Evolutionary conservation across 2,329 filamentous ascomycete species (phyloP), one percentile per base, ranked within the genome.

Genomic region (Penicillium expansum): DNA sequence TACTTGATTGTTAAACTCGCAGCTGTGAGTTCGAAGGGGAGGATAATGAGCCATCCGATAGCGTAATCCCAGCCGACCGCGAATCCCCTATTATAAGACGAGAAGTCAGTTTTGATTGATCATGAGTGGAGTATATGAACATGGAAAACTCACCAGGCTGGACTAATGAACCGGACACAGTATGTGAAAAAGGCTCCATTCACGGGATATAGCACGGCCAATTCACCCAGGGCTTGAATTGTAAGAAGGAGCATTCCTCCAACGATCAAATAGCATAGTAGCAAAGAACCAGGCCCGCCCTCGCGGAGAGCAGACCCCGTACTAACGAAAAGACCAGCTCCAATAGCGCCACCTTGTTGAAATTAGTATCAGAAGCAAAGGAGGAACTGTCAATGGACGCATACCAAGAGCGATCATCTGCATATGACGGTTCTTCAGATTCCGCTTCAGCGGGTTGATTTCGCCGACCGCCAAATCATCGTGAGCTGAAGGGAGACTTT

Each of bases 1-100:
- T 76, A 86, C 22, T 73, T 57, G 57, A 85, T 82, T 2, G 82
- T 84, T 52, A 82, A 74, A 52, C 78, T 76, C 4, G 82, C 82
- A 22, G 81, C 82, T 22, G 80, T 81, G 30, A 96, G 86, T 71
- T 96, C 91, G 45, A 95, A 81, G 0, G 91, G 91, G 27, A 96
- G 74, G 0, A 92, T 85, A 41, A 90, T 83, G 2, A 94, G 81
- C 91, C 92, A 96, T 73, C 92, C 88, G 62, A 96, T 74, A 5
- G 89, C 90, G 70, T 96, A 94, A 53, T 77, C 74, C 76, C 76
- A 78, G 16, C 76, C 76, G 68, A 78, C 75, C 24, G 75, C 75
- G 50, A 78, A 78, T 2, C 75, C 76, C 76, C 80, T 68, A 22
- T 51, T 18, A 6, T 43, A 13, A 16, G 32, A 5, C 9, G 5